Evolutionary conservation across 495 filamentous ascomycete species (phyloP), one percentile per base, ranked within the genome.

Genomic region (Tuber melanosporum): DNA sequence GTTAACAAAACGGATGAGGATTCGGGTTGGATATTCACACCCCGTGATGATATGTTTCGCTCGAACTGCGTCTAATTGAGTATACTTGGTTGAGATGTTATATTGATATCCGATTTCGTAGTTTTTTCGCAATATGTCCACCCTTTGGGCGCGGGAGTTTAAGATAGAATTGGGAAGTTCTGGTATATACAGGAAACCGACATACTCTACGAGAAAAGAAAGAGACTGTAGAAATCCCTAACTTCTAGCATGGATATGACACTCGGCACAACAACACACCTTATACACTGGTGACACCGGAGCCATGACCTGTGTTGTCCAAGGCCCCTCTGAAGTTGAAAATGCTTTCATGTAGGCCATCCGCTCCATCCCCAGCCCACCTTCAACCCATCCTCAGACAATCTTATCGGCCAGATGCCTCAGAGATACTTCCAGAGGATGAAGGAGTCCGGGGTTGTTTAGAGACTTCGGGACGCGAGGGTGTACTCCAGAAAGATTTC

Each of bases 401-500:
- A 69, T 36, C 62, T 71, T 52, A 39, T 45, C 47, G 73, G 36
- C 52, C 42, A 12, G 70, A 66, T 62, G 45, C 10, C 41, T 43
- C 73, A 41, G 75, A 66, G 44, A 15, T 14, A 36, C 43, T 71
- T 66, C 57, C 14, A 12, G 76, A 44, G 32, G 69, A 78, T 49
- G 47, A 15, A 45, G 71, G 74, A 46, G 44, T 36, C 14, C 44
- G 46, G 17, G 47, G 75, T 20, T 17, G 17, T n/a, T 39, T 57
- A 74, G 71, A 69, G 44, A 69, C 39, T 42, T 42, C 46, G 20
- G 71, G 77, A 36, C 46, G 77, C 26, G 77, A 47, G 17, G 77
- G 19, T 20, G 74, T 76, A 10, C 77, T 77, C 79, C 79, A 81
- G 70, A 81, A 73, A 8, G 78, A 77, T 20, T 39, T 69, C 22